A percentile compares a stretch with the other conserved stretches of the same genome.
Conservation (phyloP, 2,329 filamentous ascomycete species). For the Dothiorella sarmentorum region DNA sequence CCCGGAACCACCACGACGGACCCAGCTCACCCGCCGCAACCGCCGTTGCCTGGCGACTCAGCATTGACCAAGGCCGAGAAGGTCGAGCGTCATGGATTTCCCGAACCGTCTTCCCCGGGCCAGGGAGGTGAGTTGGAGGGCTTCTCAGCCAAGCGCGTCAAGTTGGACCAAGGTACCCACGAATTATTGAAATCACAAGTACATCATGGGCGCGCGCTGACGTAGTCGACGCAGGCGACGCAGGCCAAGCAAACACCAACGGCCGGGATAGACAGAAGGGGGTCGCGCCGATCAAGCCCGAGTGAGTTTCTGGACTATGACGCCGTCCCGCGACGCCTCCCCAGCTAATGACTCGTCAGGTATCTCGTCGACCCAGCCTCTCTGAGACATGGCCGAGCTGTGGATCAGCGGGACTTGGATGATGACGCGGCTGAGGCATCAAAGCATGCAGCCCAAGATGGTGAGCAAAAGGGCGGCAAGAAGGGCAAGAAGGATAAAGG, state of each 20-base stretch:
- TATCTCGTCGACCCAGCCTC: constrained; percentile 32
- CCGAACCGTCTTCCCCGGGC: constrained; percentile 21
- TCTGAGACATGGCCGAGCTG: constrained; percentile 24
- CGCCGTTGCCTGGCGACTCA: constrained; percentile 35
- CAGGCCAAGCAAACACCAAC: constrained; percentile 2
- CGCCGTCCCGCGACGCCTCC: not conserved
- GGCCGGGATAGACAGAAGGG: constrained; percentile 44
- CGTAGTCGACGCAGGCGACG: constrained; percentile 4
- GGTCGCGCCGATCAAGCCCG: constrained; percentile 68
- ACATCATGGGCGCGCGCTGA: not conserved
- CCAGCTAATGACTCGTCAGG: constrained; percentile 23
- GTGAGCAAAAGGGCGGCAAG: constrained; percentile 37
- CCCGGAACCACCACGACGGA: constrained; percentile 19
- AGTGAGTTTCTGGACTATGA: constrained; percentile 49
- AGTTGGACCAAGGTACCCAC: constrained; percentile 11
- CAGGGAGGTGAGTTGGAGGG: constrained; percentile 31
- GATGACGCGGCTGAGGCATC: constrained; percentile 59
- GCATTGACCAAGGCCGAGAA: constrained; percentile 41
- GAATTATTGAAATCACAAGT: constrained; percentile 3
- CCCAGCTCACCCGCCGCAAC: constrained; percentile 31
- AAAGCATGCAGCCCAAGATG: constrained; percentile 44
- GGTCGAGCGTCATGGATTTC: constrained; percentile 32
- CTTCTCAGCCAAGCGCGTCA: constrained; percentile 25
- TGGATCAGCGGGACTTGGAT: constrained; percentile 33
- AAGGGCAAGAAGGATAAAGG: constrained; percentile 57